Evolutionary conservation across 148 eudicot genomes (phyloP), one percentile per base, ranked within the genome.

Genomic region (Fallopia convolvulus): DNA sequence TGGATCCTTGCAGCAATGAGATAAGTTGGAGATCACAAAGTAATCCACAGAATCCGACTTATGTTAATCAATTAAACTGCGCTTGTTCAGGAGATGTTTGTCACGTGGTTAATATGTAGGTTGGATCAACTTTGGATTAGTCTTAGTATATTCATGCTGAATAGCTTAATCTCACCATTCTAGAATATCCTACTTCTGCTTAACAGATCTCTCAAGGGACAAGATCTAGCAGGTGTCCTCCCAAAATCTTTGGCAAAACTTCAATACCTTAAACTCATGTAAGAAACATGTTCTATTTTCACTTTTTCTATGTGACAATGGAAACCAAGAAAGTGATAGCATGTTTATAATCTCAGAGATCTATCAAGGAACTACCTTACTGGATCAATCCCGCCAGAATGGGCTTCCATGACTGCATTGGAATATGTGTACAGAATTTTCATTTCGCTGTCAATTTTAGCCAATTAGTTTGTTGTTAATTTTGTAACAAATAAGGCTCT

Each of bases 321-420:
- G 12, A 10, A 21, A 21, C 66, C 33, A 60, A 21, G 3, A 21
- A 13, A 63, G 70, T 23, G 26, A 61, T 52, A 1, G 39, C 70
- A 63, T 26, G 8, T 48, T 72, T 15, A 21, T 72, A 50, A 74
- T 75, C 79, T 8, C 77, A 89, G 92, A 78, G 86, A 84, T 79
- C 70, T 89, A 12, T 15, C 72, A 44, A 73, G 81, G 40, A 89
- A 81, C 78, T 81, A 82, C 41, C 86, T 87, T 76, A 81, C 49
- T 33, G 92, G 92, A 56, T 74, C 83, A n/a, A 81, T 89, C 70
- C 92, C 90, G 9, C 26, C 0, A 2, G 87, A 84, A 84, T 87
- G 90, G 92, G 81, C 82, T 14, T 81, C 85, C 61, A 82, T 63
- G 70, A 0, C 15, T 63, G 14, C 40, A 63, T 26, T 63, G 26